Evolutionary conservation across 768 basidiomycete species (phyloP).

Genomic region (Podaxis sp.): DNA sequence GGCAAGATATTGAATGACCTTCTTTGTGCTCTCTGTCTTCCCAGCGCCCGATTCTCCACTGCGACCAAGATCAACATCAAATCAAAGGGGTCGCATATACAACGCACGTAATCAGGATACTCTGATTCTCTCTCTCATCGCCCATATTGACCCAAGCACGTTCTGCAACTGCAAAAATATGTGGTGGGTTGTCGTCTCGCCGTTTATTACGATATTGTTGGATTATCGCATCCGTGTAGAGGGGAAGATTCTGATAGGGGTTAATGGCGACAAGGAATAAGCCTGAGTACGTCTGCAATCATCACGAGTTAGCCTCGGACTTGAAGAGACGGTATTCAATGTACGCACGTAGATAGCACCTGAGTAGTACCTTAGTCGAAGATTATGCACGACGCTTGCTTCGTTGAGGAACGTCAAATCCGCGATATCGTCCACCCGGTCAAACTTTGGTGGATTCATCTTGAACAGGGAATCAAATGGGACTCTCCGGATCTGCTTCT

Average conservation of each 20-base stretch:
- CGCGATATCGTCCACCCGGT: slow-evolving; percentile 96
- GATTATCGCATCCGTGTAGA: slow-evolving; percentile 87
- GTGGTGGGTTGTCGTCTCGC: slow-evolving; percentile 90
- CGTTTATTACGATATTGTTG: slow-evolving; percentile 90
- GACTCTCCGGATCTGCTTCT: slow-evolving; percentile 41
- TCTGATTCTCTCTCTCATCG: slow-evolving; percentile 95
- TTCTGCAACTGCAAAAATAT: slow-evolving; percentile 97
- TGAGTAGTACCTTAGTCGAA: slow-evolving; percentile 86
- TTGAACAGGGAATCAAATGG: slow-evolving; percentile 84
- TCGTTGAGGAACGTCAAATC: slow-evolving; percentile 98
- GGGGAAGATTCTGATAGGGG: slow-evolving; percentile 89
- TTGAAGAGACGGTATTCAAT: neutral
- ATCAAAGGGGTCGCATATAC: neutral
- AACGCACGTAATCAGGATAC: slow-evolving; percentile 94
- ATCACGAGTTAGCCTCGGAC: slow-evolving; percentile 9
- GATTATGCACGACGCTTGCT: slow-evolving; percentile 98
- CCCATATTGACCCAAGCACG: slow-evolving; percentile 99
- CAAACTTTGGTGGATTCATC: slow-evolving; percentile 99
- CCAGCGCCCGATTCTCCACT: slow-evolving; percentile 99
- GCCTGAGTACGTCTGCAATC: slow-evolving; percentile 82
- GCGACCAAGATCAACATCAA: slow-evolving; percentile 12
- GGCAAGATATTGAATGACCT: slow-evolving; percentile 98
- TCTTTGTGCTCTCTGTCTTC: slow-evolving; percentile 99
- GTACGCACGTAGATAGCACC: slow-evolving; percentile 90
- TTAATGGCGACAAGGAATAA: slow-evolving; percentile 98